A percentile compares a stretch with the other conserved stretches of the same genome.
phyloP scores from a whole-genome alignment of 148 eudicot genomes.

The Rheum nobile region DNA sequence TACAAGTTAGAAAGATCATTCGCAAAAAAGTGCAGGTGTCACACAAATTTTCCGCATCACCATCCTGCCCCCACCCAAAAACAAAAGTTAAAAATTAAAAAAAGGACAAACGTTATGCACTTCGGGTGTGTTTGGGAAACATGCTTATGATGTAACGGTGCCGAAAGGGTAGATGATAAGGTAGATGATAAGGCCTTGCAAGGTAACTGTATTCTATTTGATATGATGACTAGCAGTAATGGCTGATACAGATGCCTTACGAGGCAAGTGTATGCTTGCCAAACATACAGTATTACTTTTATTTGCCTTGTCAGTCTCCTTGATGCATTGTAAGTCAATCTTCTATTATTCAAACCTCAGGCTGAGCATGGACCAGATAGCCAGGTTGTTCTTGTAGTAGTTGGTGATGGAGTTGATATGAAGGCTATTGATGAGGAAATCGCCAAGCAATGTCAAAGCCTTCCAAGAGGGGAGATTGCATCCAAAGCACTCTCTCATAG shows the following conservation, averaged over 20 bases:
- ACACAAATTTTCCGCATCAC: background rate
- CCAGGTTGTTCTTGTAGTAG: constrained; percentile 91
- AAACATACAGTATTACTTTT: background rate
- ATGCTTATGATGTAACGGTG: background rate
- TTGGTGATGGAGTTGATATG: constrained; percentile 75
- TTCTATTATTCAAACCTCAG: constrained; percentile 28
- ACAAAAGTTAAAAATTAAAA: background rate
- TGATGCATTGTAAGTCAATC: background rate
- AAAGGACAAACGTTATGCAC: background rate
- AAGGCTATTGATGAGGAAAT: constrained; percentile 64
- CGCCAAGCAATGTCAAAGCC: constrained; percentile 65
- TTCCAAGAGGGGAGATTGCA: constrained; percentile 90
- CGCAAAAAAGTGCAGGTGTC: background rate
- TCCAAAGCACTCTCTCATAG: constrained; percentile 81
- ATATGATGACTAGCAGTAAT: background rate
- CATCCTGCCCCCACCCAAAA: background rate
- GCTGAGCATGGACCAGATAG: constrained; percentile 99
- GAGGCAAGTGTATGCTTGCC: background rate
- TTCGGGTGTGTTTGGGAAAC: background rate
- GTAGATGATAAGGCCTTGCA: background rate
- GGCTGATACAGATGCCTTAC: too few relatives aligned
- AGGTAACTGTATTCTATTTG: background rate
- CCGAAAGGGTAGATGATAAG: background rate
- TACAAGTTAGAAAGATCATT: background rate
- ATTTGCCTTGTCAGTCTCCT: background rate